Evolutionary conservation across 192 early-diverging fungal genomes (phyloP).

Genomic region (Backusella sp.): DNA sequence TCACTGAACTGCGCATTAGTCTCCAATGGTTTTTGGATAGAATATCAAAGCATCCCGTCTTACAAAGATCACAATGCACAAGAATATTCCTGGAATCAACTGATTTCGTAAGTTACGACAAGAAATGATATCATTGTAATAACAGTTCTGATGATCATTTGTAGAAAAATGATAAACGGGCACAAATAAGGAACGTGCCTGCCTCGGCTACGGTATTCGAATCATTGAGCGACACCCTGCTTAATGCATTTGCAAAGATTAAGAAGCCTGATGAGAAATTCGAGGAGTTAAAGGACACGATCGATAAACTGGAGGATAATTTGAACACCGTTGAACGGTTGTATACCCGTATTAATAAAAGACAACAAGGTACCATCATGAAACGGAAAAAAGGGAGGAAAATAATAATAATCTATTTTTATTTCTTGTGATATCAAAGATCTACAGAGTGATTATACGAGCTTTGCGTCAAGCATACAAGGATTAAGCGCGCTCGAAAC

Average conservation of each 20-base stretch:
- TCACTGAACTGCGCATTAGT: constrained; percentile 27
- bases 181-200: constrained; percentile 41
- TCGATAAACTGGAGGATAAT: constrained; percentile 88
- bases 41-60: constrained; percentile 75
- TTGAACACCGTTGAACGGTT: constrained; percentile 83
- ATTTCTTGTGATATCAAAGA: constrained; percentile 42
- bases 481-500: constrained; percentile 85
- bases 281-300: constrained; percentile 73
- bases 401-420: background rate
- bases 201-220: constrained; percentile 68
- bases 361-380: constrained; percentile 54
- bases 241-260: constrained; percentile 91
- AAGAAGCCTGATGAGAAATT: constrained; percentile 87
- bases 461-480: constrained; percentile 74
- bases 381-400: background rate
- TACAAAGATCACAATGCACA: constrained; percentile 68
- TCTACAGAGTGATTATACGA: constrained; percentile 73
- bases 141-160: background rate
- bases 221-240: constrained; percentile 75
- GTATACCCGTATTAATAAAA: constrained; percentile 70
- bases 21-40: constrained; percentile 87
- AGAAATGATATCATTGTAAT: background rate
- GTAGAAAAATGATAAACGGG: constrained; percentile 45
- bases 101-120: constrained; percentile 57
- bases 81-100: constrained; percentile 82